A percentile compares a stretch with the other conserved stretches of the same genome.
These are phyloP conservation scores for Tirmania nivea DNA, from an alignment of 495 filamentous ascomycete species.

Conservation along the genomic window DNA sequence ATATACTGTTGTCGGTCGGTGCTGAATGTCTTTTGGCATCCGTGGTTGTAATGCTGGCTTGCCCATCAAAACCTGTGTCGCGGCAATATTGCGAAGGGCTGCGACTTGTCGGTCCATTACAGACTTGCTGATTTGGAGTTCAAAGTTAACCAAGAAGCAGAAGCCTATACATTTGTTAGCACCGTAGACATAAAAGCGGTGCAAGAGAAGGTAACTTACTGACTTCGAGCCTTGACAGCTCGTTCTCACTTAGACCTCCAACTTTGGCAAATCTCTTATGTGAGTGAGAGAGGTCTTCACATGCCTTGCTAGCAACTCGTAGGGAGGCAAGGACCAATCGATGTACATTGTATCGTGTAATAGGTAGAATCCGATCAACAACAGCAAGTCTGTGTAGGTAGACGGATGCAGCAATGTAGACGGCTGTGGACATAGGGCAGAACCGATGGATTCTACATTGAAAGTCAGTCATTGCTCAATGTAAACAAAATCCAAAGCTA, in stretches of 20 bases:
- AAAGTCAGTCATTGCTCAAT: slow-evolving; percentile 2
- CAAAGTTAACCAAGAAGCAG: neutral
- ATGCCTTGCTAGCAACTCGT: slow-evolving; percentile 72
- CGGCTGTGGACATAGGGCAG: slow-evolving; percentile 89
- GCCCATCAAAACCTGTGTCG: neutral
- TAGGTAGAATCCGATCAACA: slow-evolving; percentile 45
- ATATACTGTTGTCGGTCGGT: too few species aligned
- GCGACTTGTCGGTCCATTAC: neutral
- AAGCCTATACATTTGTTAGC: neutral
- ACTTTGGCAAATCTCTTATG: slow-evolving; percentile 71
- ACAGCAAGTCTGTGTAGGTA: slow-evolving; percentile 69
- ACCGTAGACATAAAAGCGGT: neutral
- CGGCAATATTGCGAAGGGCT: neutral
- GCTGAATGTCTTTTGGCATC: neutral
- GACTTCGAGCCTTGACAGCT: slow-evolving; percentile 68
- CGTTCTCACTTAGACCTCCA: slow-evolving; percentile 61
- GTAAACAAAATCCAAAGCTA: neutral
- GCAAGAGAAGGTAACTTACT: slow-evolving; percentile 22
- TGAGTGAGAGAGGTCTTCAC: slow-evolving; percentile 73
- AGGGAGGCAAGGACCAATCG: slow-evolving; percentile 67
- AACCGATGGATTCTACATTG: slow-evolving; percentile 45
- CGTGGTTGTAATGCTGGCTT: neutral
- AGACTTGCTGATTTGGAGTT: neutral
- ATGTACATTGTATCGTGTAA: slow-evolving; percentile 69
- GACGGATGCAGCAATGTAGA: slow-evolving; percentile 78